These are phyloP conservation scores for Yamadazyma scolyti DNA, from an alignment of 805 yeast genomes.

Conservation along the genomic window DNA sequence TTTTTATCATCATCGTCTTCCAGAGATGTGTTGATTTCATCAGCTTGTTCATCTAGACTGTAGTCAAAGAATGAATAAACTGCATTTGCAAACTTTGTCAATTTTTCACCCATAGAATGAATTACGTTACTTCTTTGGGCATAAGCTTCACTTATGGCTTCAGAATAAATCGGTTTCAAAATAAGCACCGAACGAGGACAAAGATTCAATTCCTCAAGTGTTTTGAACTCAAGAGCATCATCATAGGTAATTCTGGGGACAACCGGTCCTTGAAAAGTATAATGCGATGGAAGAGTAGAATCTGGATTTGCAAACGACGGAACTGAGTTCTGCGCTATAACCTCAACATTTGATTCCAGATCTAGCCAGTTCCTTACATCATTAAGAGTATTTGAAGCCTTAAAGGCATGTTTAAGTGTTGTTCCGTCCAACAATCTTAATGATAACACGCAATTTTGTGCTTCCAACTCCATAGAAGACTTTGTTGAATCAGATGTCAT, in stretches of 20 bases:
- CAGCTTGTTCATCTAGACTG: conserved; percentile 23
- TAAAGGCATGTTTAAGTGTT: conserved; percentile 50
- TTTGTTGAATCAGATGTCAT: too few species aligned
- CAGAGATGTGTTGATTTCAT: too few species aligned
- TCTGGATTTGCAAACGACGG: conserved; percentile 51
- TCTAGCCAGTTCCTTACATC: conserved; percentile 65
- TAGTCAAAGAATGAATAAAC: conserved; percentile 40
- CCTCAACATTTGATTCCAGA: conserved; percentile 20
- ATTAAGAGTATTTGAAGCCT: conserved; percentile 40
- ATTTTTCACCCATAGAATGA: conserved; percentile 6
- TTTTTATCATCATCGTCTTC: conserved; percentile 1
- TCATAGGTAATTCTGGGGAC: conserved; percentile 47
- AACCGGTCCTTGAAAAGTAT: conserved; percentile 33
- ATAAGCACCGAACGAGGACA: conserved; percentile 73
- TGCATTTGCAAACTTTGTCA: conserved; percentile 22
- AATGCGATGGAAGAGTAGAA: conserved; percentile 54
- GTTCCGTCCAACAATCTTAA: conserved; percentile 68
- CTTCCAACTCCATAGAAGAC: too few species aligned
- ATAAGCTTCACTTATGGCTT: conserved; percentile 8
- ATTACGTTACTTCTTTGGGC: conserved; percentile 8
- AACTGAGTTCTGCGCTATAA: conserved; percentile 39
- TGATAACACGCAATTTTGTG: conserved; percentile 37
- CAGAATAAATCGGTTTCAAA: conserved; percentile 55
- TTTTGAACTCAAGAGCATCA: conserved; percentile 50
- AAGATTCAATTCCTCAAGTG: conserved; percentile 53